Evolutionary conservation across 176 grass and related monocot genomes (phyloP), one percentile per base, ranked within the genome.

Genomic region (Chloris gayana): DNA sequence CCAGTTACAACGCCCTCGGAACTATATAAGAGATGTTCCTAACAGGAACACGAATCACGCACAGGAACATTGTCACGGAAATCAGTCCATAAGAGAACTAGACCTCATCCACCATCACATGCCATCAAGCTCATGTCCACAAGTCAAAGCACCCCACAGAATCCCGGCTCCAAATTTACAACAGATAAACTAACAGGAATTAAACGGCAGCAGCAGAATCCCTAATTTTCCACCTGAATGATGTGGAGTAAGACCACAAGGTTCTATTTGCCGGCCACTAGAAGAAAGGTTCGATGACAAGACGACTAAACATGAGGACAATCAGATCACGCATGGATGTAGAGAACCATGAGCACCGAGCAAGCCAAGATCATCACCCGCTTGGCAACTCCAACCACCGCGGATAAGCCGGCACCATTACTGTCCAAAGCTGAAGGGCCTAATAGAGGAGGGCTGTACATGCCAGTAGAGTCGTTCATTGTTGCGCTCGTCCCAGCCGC

Each of bases 401-500:
- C 45, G 15, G 85, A 45, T 64, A 77, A 0, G 22, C 70, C 70
- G 13, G 84, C 78, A 26, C 13, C 73, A 13, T 56, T 89, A 69
- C 62, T 84, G 76, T 88, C 84, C 44, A 83, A 68, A 66, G 82
- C 82, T 18, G 93, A 92, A 19, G 91, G 95, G 13, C 89, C 94
- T 50, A 83, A 59, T 30, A 73, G 58, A 2, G 91, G 89, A 13
- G 94, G 91, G 27, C 80, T 87, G 80, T 79, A 80, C 44, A 60
- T 47, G 86, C 63, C 84, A 1, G 82, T n/a, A 14, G 67, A 70
- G 2, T 26, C 67, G 8, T 61, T 75, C 37, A 68, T 78, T 0
- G 75, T 3, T 60, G 88, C 82, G 70, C 83, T 75, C 33, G 85
- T 83, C 13, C 84, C 88, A 12, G 87, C 85, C 19, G 89, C 72